Conservation (phyloP, 1,139 yeast genomes). For the Saccharomyces hybrid region DNA sequence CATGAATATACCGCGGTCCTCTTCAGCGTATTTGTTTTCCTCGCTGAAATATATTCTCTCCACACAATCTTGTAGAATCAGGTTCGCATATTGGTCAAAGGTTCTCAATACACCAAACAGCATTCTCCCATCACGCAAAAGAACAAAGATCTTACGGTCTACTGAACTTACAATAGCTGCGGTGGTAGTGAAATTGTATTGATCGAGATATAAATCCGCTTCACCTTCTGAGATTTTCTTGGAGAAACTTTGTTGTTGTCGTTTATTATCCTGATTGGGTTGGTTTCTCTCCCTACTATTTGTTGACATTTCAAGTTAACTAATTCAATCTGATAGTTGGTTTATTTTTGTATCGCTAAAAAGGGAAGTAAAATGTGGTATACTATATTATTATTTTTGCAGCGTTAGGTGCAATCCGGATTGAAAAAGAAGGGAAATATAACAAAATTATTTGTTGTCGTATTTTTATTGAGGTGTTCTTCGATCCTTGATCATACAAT, state of each 20-base stretch:
- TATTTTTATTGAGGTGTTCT: not conserved
- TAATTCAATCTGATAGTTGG: not conserved
- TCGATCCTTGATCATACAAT: not conserved
- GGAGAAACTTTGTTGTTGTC: not conserved
- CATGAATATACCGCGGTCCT: slow-evolving; percentile 70
- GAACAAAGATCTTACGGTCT: slow-evolving; percentile 68
- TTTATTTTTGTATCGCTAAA: not conserved
- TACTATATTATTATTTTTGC: not conserved
- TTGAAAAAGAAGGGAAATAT: not conserved
- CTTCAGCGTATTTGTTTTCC: slow-evolving; percentile 58
- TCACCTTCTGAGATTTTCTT: slow-evolving; percentile 32
- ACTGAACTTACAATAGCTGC: slow-evolving; percentile 94
- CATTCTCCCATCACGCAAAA: slow-evolving; percentile 83
- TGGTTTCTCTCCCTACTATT: not conserved
- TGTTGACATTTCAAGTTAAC: not conserved
- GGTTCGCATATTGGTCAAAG: slow-evolving; percentile 90
- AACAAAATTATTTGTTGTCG: not conserved
- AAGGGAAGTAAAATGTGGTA: not conserved
- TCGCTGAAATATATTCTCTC: slow-evolving; percentile 70
- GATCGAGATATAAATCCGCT: slow-evolving; percentile 38
- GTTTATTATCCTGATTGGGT: not conserved
- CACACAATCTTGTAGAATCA: slow-evolving; percentile 83
- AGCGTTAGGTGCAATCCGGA: not conserved
- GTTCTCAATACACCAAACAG: slow-evolving; percentile 88
- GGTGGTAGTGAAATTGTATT: slow-evolving; percentile 91